A percentile compares a stretch with the other conserved stretches of the same genome.
These are phyloP conservation scores for Ambrosiella cleistominuta DNA, from an alignment of 2,329 filamentous ascomycete genomes.

Conservation along the genomic window DNA sequence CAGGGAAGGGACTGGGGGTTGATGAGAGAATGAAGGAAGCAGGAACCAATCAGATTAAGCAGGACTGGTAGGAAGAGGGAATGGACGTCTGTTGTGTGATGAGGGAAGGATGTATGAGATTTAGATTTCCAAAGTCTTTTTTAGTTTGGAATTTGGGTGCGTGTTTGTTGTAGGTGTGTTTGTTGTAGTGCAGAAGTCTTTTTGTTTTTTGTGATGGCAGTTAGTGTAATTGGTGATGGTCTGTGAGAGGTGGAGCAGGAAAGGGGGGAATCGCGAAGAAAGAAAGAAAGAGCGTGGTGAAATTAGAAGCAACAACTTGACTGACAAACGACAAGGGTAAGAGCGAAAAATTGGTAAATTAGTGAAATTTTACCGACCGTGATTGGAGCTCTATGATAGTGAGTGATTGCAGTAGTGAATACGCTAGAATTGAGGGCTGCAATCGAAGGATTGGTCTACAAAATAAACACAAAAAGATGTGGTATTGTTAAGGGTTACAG, in stretches of 20 bases:
- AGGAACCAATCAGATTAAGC: background rate
- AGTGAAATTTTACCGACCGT: background rate
- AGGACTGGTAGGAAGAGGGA: background rate
- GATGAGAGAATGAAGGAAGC: background rate
- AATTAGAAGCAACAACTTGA: background rate
- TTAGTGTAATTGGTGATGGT: too few relatives aligned
- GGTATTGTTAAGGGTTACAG: background rate
- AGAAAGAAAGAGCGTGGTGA: too few relatives aligned
- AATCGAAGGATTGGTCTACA: too few relatives aligned
- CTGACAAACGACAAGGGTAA: background rate
- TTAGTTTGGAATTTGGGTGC: background rate
- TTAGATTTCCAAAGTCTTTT: background rate
- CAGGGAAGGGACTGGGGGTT: background rate
- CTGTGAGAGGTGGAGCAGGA: too few relatives aligned
- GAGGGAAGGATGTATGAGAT: background rate
- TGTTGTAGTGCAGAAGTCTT: too few relatives aligned
- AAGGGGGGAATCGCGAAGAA: too few relatives aligned
- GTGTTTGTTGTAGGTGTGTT: too few relatives aligned
- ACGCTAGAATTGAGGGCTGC: too few relatives aligned
- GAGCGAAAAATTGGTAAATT: background rate
- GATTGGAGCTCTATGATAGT: background rate
- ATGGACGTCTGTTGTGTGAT: background rate
- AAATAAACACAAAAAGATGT: too few relatives aligned
- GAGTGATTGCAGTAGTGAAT: background rate
- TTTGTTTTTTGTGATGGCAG: too few relatives aligned